Evolutionary conservation across 352 stramenopile species (phyloP).

Genomic region (Phytophthora foliorum): DNA sequence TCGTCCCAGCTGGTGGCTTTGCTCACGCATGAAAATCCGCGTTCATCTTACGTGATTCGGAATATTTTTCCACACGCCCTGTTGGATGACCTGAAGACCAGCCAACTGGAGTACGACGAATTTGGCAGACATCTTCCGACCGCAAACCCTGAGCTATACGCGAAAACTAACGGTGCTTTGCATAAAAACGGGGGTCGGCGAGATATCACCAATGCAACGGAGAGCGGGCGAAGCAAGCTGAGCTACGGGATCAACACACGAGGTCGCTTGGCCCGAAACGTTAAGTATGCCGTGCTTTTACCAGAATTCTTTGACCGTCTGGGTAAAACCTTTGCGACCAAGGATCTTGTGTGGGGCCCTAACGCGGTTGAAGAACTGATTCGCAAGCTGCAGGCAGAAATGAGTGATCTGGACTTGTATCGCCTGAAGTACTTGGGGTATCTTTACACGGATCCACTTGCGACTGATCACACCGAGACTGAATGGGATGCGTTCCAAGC

Average conservation of each 20-base stretch:
- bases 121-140: constrained; percentile 80
- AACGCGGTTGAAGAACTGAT: constrained; percentile 82
- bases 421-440: constrained; percentile 85
- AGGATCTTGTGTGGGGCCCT: constrained; percentile 85
- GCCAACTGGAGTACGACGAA: constrained; percentile 86
- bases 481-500: constrained; percentile 52
- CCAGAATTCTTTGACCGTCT: constrained; percentile 90
- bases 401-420: constrained; percentile 81
- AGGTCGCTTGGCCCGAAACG: constrained; percentile 71
- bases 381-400: constrained; percentile 72
- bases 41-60: constrained; percentile 85
- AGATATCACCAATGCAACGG: constrained; percentile 73
- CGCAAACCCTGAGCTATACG: constrained; percentile 53
- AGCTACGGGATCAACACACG: constrained; percentile 83
- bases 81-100: constrained; percentile 79
- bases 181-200: constrained; percentile 58
- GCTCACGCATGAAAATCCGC: constrained; percentile 87
- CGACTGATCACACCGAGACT: constrained; percentile 60
- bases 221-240: constrained; percentile 77
- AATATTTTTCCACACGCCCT: constrained; percentile 87
- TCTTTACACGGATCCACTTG: constrained; percentile 82
- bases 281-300: constrained; percentile 85
- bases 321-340: constrained; percentile 77
- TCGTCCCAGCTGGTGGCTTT: constrained; percentile 88
- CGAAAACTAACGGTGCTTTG: constrained; percentile 48